Evolutionary conservation across 2,329 filamentous ascomycete genomes (phyloP).

Genomic region (Colletotrichum filicis): DNA sequence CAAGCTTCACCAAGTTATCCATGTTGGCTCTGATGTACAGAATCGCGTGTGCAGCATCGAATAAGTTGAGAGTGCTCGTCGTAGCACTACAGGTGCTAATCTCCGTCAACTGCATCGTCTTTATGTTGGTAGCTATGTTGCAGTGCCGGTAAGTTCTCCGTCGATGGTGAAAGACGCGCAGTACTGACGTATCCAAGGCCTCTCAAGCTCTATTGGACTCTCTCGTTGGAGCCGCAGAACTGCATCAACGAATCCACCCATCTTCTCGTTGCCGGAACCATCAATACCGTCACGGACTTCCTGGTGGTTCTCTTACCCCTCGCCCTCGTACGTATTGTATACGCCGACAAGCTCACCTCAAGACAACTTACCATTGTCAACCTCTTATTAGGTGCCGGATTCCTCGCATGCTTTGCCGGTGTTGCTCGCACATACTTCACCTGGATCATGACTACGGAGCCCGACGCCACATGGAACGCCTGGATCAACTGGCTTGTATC

Average conservation of each 20-base stretch:
- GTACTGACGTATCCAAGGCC: constrained; percentile 45
- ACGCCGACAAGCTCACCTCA: constrained; percentile 52
- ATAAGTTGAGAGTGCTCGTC: constrained; percentile 44
- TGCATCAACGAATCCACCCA: constrained; percentile 62
- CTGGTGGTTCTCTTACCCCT: constrained; percentile 64
- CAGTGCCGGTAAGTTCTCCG: constrained; percentile 50
- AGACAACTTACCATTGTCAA: constrained; percentile 58
- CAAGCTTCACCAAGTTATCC: constrained; percentile 52
- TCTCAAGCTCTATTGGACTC: constrained; percentile 50
- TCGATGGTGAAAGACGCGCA: constrained; percentile 35
- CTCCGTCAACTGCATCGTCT: constrained; percentile 45
- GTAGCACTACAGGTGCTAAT: constrained; percentile 44
- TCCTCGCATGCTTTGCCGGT: constrained; percentile 55
- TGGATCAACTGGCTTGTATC: constrained; percentile 49
- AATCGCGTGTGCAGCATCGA: constrained; percentile 45
- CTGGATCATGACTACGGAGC: constrained; percentile 42
- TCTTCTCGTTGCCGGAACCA: constrained; percentile 63
- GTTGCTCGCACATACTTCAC: constrained; percentile 50
- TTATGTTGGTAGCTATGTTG: constrained; percentile 48
- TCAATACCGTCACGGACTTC: constrained; percentile 71
- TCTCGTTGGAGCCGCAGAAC: constrained; percentile 45
- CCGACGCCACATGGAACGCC: constrained; percentile 49
- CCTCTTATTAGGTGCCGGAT: constrained; percentile 60
- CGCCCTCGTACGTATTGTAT: constrained; percentile 48
- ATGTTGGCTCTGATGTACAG: constrained; percentile 52